Evolutionary conservation across 108 stramenopile genomes (phyloP).

Genomic region (Craspedostauros australis): DNA sequence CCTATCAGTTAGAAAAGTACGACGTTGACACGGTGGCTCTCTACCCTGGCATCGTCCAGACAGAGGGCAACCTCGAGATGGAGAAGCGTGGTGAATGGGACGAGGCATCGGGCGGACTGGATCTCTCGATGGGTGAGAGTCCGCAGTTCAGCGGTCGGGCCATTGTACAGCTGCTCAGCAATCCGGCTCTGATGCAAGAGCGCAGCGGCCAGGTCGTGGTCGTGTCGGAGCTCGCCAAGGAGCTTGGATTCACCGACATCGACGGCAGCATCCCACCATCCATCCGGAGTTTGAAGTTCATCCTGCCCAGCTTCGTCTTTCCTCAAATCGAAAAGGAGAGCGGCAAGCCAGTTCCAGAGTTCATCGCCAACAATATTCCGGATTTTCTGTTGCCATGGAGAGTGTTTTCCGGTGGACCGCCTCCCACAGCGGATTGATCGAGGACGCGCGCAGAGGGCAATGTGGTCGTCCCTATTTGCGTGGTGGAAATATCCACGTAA

Average conservation of each 20-base stretch:
- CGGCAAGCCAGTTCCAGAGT: slow-evolving; percentile 37
- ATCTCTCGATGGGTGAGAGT: slow-evolving; percentile 54
- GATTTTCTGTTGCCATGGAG: slow-evolving; percentile 61
- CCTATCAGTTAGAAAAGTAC: slow-evolving; percentile 54
- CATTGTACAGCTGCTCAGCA: slow-evolving; percentile 41
- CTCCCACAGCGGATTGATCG: slow-evolving; percentile 36
- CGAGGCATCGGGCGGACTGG: slow-evolving; percentile 51
- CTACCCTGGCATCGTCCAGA: slow-evolving; percentile 83
- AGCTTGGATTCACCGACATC: slow-evolving; percentile 73
- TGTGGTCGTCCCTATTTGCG: no score
- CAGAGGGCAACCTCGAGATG: slow-evolving; percentile 71
- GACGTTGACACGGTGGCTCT: slow-evolving; percentile 62
- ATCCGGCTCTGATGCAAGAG: slow-evolving; percentile 45
- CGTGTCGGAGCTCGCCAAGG: slow-evolving; percentile 85
- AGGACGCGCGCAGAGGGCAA: no score
- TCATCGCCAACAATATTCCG: slow-evolving; percentile 52
- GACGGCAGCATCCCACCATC: slow-evolving; percentile 54
- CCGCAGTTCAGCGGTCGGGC: slow-evolving; percentile 67
- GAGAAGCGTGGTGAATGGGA: slow-evolving; percentile 65
- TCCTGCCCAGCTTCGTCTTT: slow-evolving; percentile 65
- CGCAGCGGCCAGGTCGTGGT: slow-evolving; percentile 69
- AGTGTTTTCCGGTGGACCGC: slow-evolving; percentile 49
- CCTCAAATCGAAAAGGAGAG: slow-evolving; percentile 55
- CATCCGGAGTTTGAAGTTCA: slow-evolving; percentile 58
- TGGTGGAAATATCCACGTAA: no score